These are phyloP conservation scores for Pseudopithomyces maydicus DNA, from an alignment of 2,329 filamentous ascomycete genomes.

Conservation along the genomic window DNA sequence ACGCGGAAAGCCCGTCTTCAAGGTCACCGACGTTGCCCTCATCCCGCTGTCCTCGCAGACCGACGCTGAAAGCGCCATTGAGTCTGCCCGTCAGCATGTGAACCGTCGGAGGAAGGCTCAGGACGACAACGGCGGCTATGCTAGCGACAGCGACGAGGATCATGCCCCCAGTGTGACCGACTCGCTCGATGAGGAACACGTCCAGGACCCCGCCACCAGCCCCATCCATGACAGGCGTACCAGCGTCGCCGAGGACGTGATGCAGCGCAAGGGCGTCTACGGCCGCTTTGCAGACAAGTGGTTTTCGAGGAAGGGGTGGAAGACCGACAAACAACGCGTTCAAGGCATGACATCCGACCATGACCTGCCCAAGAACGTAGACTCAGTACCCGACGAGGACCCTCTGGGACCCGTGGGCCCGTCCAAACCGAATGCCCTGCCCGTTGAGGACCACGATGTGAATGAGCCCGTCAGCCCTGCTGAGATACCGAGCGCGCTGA, in stretches of 20 bases:
- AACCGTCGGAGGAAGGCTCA: constrained; percentile 42
- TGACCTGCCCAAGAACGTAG: constrained; percentile 44
- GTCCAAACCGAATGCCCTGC: constrained; percentile 25
- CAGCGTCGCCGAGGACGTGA: constrained; percentile 87
- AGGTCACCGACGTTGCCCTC: constrained; percentile 86
- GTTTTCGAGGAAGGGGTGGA: constrained; percentile 88
- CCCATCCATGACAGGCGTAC: constrained; percentile 33
- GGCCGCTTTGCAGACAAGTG: constrained; percentile 88
- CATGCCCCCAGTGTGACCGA: constrained; percentile 41
- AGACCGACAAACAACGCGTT: constrained; percentile 69
- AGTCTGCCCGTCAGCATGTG: constrained; percentile 59
- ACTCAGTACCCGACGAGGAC: constrained; percentile 33
- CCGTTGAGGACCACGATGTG: constrained; percentile 24
- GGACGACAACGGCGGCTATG: constrained; percentile 26
- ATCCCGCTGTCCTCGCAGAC: constrained; percentile 80
- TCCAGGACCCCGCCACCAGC: constrained; percentile 36
- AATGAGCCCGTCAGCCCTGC: constrained; percentile 32
- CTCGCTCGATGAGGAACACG: constrained; percentile 44
- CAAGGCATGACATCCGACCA: constrained; percentile 68
- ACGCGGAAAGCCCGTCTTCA: constrained; percentile 80
- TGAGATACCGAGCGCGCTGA: constrained; percentile 42
- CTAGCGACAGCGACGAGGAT: constrained; percentile 39
- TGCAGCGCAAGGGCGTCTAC: constrained; percentile 80
- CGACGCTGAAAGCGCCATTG: constrained; percentile 76
- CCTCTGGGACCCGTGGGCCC: constrained; percentile 19